Percentiles rank a stretch among this genome's conserved stretches.
phyloP scores from a whole-genome alignment of 176 grass and related monocot genomes.

The Triticum turgidum region DNA sequence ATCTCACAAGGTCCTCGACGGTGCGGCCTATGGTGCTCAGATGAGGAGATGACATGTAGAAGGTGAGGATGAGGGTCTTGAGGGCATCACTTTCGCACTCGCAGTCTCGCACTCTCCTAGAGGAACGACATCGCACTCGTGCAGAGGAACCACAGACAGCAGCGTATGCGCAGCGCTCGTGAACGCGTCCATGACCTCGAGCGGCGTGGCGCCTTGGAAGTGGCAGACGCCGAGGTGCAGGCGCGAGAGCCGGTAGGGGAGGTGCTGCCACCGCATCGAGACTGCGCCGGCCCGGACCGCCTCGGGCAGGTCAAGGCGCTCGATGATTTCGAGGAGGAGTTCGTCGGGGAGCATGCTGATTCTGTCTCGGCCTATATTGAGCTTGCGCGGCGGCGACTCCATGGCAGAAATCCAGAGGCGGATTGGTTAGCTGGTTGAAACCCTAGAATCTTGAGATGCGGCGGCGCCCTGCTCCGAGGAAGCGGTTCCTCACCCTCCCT shows the following conservation, averaged over 20 bases:
- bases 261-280: neutral
- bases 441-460: too few relatives aligned
- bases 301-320: neutral
- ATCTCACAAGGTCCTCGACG: neutral
- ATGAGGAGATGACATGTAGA: neutral
- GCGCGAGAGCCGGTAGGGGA: neutral
- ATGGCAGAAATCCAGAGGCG: neutral
- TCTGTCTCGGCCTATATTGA: neutral
- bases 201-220: neutral
- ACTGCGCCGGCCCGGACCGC: neutral
- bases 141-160: too few relatives aligned
- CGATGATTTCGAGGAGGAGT: neutral
- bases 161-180: neutral
- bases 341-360: neutral
- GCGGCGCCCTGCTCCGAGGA: too few relatives aligned
- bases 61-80: neutral
- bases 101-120: too few relatives aligned
- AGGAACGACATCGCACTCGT: neutral
- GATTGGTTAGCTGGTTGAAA: too few relatives aligned
- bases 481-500: too few relatives aligned
- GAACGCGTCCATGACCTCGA: neutral
- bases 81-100: neutral
- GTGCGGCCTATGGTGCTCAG: neutral
- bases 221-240: neutral
- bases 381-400: neutral